Conservation (phyloP, 108 stramenopile species). For the Thalassiosira profunda region DNA sequence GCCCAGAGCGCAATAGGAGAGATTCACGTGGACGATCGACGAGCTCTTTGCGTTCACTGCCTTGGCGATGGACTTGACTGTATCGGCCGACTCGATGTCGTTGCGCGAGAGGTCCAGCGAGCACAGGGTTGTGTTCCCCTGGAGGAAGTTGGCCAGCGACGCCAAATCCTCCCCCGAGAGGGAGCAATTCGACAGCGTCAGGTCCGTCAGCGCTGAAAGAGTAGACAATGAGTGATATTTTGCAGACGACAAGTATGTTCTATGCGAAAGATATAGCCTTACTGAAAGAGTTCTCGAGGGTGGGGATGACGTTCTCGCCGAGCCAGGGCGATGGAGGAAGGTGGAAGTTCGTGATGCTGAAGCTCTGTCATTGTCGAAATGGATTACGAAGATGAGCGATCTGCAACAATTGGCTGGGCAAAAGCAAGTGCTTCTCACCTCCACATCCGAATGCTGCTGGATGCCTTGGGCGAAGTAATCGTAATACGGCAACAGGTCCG, state of each 20-base stretch:
- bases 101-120: neutral
- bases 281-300: neutral
- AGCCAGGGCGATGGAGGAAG: constrained; percentile 1
- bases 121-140: neutral
- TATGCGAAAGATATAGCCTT: too few relatives aligned
- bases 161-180: neutral
- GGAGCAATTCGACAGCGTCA: neutral
- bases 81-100: neutral
- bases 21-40: neutral
- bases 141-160: neutral
- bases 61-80: neutral
- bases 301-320: neutral
- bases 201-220: neutral
- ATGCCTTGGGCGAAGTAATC: constrained; percentile 17
- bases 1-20: neutral
- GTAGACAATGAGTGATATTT: too few relatives aligned
- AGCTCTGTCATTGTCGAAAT: too few relatives aligned
- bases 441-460: neutral
- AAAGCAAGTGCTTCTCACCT: too few relatives aligned
- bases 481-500: constrained; percentile 11
- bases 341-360: neutral
- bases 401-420: too few relatives aligned
- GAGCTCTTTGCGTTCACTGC: neutral
- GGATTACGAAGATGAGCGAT: too few relatives aligned
- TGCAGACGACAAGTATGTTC: too few relatives aligned